phyloP scores from a whole-genome alignment of 768 basidiomycete species.

The Albatrellus ellisii region DNA sequence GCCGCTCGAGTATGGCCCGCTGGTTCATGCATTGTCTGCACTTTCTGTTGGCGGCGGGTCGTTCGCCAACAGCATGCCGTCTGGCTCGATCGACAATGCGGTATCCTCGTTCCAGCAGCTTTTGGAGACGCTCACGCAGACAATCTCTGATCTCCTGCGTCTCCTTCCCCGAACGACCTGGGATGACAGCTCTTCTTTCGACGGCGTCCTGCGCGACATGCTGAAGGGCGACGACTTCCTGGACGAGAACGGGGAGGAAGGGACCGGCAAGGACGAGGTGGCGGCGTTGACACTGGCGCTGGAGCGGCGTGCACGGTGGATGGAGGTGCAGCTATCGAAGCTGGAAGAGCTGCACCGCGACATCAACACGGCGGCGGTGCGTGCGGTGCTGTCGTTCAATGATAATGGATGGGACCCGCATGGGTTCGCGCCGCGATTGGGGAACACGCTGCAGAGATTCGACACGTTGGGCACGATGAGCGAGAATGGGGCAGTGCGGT shows the following conservation, averaged over 20 bases:
- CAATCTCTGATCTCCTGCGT: conserved; percentile 75
- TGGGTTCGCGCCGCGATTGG: conserved; percentile 54
- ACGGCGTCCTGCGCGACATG: conserved; percentile 79
- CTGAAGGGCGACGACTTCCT: conserved; percentile 80
- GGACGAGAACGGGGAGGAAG: conserved; percentile 53
- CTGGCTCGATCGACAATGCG: conserved; percentile 82
- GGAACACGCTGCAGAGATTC: conserved; percentile 55
- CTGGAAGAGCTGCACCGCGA: conserved; percentile 82
- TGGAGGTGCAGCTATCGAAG: conserved; percentile 84
- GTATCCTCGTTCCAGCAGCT: conserved; percentile 85
- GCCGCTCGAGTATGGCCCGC: conserved; percentile 73
- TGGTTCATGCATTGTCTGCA: conserved; percentile 78
- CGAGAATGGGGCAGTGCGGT: conserved; percentile 26
- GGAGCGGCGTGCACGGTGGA: conserved; percentile 85
- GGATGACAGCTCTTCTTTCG: conserved; percentile 85
- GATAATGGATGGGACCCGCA: conserved; percentile 75
- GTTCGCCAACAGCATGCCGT: conserved; percentile 72
- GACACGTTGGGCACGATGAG: conserved; percentile 45
- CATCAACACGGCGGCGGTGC: conserved; percentile 79
- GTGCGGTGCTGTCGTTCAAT: conserved; percentile 71
- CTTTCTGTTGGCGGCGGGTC: conserved; percentile 78
- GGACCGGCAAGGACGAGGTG: conserved; percentile 66
- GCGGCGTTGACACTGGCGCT: conserved; percentile 72
- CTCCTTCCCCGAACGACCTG: conserved; percentile 80
- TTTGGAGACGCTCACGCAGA: conserved; percentile 79